A percentile compares a stretch with the other conserved stretches of the same genome.
Evolutionary conservation across 2,329 filamentous ascomycete species (phyloP).

Genomic region (Leptosphaerulina australis): DNA sequence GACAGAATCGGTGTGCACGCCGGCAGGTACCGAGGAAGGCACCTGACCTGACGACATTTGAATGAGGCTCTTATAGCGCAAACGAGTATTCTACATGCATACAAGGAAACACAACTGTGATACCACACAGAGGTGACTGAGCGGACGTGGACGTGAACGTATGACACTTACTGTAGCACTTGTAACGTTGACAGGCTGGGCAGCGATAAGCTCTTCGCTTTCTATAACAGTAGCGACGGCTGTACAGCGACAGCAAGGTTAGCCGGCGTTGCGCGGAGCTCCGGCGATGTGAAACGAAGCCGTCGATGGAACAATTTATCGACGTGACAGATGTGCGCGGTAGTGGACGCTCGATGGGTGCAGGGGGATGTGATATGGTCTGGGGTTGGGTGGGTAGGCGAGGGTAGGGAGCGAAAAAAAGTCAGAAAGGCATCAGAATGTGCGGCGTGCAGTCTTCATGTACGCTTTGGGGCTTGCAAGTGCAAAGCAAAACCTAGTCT

Average conservation of each 20-base stretch:
- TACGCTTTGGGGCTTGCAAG: conserved; percentile 22
- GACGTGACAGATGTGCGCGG: conserved; percentile 19
- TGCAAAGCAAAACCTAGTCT: conserved; percentile 11
- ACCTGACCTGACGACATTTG: neutral
- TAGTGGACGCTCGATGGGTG: conserved; percentile 7
- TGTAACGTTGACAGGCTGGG: conserved; percentile 19
- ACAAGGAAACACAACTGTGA: conserved; percentile 2
- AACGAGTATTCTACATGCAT: neutral
- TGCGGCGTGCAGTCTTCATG: conserved; percentile 35
- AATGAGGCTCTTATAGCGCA: conserved; percentile 4
- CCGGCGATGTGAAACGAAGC: conserved; percentile 28
- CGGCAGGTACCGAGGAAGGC: neutral
- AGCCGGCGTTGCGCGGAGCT: conserved; percentile 14
- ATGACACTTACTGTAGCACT: conserved; percentile 24
- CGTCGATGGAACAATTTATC: conserved; percentile 29
- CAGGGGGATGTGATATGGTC: conserved; percentile 7
- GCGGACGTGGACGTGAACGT: conserved; percentile 2
- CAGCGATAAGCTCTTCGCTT: neutral
- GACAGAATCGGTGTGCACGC: neutral
- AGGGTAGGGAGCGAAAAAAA: conserved; percentile 17
- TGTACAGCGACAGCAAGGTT: conserved; percentile 9
- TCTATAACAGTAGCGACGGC: conserved; percentile 16
- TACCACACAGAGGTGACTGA: conserved; percentile 1
- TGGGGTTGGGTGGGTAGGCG: conserved; percentile 1
- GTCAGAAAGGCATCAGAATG: conserved; percentile 23